phyloP scores from a whole-genome alignment of 2,329 filamentous ascomycete genomes.

The Pestalotiopsis sp. region DNA sequence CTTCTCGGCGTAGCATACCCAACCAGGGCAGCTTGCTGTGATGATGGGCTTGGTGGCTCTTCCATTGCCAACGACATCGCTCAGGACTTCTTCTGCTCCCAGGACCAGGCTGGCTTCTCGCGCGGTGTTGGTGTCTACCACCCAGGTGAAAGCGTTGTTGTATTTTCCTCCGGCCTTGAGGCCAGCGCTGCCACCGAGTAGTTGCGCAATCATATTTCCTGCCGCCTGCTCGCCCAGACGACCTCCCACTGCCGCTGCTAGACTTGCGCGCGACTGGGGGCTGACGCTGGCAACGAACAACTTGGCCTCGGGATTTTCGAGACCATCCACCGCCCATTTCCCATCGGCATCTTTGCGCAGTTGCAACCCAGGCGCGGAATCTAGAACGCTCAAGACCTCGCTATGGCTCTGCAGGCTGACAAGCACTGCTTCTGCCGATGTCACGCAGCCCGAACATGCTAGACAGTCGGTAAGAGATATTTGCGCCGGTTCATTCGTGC shows the following conservation, averaged over 20 bases:
- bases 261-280: constrained; percentile 85
- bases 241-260: constrained; percentile 81
- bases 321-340: constrained; percentile 47
- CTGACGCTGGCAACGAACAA: constrained; percentile 92
- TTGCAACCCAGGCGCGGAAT: constrained; percentile 60
- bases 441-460: constrained; percentile 96
- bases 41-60: constrained; percentile 63
- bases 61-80: constrained; percentile 30
- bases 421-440: constrained; percentile 94
- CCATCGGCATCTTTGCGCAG: constrained; percentile 36
- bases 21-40: constrained; percentile 91
- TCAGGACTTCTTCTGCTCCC: constrained; percentile 71
- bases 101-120: constrained; percentile 83
- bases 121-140: constrained; percentile 85
- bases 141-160: constrained; percentile 82
- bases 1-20: constrained; percentile 99
- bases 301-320: constrained; percentile 65
- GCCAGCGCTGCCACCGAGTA: constrained; percentile 73
- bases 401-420: constrained; percentile 92
- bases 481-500: constrained; percentile 72
- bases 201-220: constrained; percentile 79
- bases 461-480: constrained; percentile 98
- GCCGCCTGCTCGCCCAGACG: constrained; percentile 73
- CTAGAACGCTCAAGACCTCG: constrained; percentile 84
- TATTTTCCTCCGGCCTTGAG: constrained; percentile 71